Evolutionary conservation across 768 basidiomycete genomes (phyloP), one percentile per base, ranked within the genome.

Genomic region (Strobilomyces dryophilus): DNA sequence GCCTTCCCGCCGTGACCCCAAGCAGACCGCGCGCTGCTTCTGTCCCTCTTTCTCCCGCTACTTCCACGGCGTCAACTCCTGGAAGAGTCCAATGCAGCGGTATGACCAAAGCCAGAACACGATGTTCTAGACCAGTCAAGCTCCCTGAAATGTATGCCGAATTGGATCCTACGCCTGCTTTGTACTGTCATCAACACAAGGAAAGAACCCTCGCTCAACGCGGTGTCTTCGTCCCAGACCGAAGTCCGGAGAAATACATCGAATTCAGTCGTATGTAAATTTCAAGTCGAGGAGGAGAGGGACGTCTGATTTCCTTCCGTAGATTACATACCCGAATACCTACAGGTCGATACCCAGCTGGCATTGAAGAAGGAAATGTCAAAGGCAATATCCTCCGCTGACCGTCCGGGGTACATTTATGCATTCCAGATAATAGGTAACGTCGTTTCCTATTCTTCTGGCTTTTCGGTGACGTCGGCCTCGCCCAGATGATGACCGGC

Each of bases 361-460:
- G 77, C 82, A 2, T 66, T 84, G 34, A 73, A 76, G 53, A 66
- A 66, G 26, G 79, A 80, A 63, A 85, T 84, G 81, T 74, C 75
- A 56, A 79, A 78, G 39, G 63, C 76, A 11, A 73, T 73, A 4
- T 80, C 87, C 5, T 52, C 61, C 3, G 76, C 79, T 9, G 89
- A 92, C 57, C 78, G 75, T 18, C 73, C 79, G 5, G 91, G 91
- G 0, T 91, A 87, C 61, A 92, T 93, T 46, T 93, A 93, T 58
- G 80, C 82, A 0, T 92, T 85, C 64, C 86, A 92, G 66, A 86
- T 92, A 52, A 77, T 82, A 66, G 85, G 87, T 87, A 65, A 42
- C 66, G 59, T 49, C 15, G 8, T 24, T 17, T 45, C 8, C 24
- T 45, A n/a, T 46, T 27, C 39, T 26, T 45, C 29, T 36, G 27